These are phyloP conservation scores for Carex kokanica DNA, from an alignment of 176 grass and related monocot species.

Conservation along the genomic window DNA sequence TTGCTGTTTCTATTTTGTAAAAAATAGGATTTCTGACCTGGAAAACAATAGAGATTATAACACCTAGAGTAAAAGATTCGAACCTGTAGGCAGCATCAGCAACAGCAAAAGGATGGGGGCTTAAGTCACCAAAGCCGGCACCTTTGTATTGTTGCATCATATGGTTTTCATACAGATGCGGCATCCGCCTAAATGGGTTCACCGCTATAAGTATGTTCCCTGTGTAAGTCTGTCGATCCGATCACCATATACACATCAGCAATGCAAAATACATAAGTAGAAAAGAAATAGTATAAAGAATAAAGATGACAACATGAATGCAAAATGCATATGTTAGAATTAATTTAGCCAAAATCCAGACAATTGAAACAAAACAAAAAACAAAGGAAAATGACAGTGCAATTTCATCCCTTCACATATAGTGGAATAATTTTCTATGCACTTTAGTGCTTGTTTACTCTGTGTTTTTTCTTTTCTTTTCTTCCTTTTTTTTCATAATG, in stretches of 20 bases:
- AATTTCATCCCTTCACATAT: not conserved
- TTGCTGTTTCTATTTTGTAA: not conserved
- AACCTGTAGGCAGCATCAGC: slow-evolving; percentile 88
- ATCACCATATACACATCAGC: slow-evolving; percentile 20
- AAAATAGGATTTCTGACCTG: not conserved
- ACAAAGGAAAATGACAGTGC: not conserved
- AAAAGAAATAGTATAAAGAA: not conserved
- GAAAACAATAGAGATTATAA: not conserved
- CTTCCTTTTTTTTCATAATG: slow-evolving; percentile 6
- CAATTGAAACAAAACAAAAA: not conserved
- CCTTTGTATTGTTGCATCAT: slow-evolving; percentile 99
- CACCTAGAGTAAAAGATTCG: not conserved
- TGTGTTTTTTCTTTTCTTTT: not conserved
- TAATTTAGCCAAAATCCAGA: slow-evolving; percentile 11
- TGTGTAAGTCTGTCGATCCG: slow-evolving; percentile 69
- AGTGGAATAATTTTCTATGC: not conserved
- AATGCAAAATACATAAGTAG: slow-evolving; percentile 17
- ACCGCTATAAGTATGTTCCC: slow-evolving; percentile 95
- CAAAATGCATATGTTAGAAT: not conserved
- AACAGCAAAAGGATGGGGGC: slow-evolving; percentile 93
- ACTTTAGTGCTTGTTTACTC: not conserved
- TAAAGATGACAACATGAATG: not conserved
- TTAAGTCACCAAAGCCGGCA: slow-evolving; percentile 77
- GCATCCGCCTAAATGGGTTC: slow-evolving; percentile 92
- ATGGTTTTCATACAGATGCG: slow-evolving; percentile 87